phyloP scores from a whole-genome alignment of 2,329 filamentous ascomycete species.

The Aspergillus sp. region DNA sequence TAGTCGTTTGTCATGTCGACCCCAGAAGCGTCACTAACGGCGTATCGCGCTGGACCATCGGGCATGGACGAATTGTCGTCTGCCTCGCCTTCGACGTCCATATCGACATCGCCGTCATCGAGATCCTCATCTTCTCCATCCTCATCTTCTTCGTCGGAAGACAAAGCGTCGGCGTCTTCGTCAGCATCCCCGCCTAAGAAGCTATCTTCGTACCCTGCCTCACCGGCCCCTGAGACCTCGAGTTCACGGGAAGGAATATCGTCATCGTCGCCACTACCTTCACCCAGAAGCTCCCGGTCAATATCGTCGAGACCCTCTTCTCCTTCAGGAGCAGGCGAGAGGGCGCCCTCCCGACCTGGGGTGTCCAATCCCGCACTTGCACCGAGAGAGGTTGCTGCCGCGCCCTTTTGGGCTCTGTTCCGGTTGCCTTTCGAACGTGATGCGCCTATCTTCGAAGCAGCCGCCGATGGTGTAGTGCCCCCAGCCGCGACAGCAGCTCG shows the following conservation, averaged over 20 bases:
- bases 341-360: slow-evolving; percentile 25
- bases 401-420: slow-evolving; percentile 21
- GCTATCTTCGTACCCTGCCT: slow-evolving; percentile 26
- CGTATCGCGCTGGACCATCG: slow-evolving; percentile 34
- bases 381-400: slow-evolving; percentile 7
- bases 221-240: slow-evolving; percentile 22
- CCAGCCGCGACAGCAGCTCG: slow-evolving; percentile 21
- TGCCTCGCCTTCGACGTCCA: slow-evolving; percentile 19
- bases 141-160: slow-evolving; percentile 31
- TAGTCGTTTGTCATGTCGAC: slow-evolving; percentile 18
- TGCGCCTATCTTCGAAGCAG: slow-evolving; percentile 18
- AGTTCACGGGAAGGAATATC: slow-evolving; percentile 17
- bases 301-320: slow-evolving; percentile 38
- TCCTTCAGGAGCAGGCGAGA: slow-evolving; percentile 26
- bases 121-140: slow-evolving; percentile 35
- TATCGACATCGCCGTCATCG: slow-evolving; percentile 30
- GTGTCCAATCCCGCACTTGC: slow-evolving; percentile 23
- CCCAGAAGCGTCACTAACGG: slow-evolving; percentile 31
- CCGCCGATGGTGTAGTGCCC: slow-evolving; percentile 19
- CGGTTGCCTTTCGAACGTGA: slow-evolving; percentile 28
- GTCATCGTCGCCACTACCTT: slow-evolving; percentile 38
- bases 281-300: slow-evolving; percentile 39
- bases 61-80: slow-evolving; percentile 35
- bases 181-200: slow-evolving; percentile 26
- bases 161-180: slow-evolving; percentile 24